Base-by-base conservation (phyloP, 2,329 filamentous ascomycete genomes). In the Cladosporium halotolerans region DNA sequence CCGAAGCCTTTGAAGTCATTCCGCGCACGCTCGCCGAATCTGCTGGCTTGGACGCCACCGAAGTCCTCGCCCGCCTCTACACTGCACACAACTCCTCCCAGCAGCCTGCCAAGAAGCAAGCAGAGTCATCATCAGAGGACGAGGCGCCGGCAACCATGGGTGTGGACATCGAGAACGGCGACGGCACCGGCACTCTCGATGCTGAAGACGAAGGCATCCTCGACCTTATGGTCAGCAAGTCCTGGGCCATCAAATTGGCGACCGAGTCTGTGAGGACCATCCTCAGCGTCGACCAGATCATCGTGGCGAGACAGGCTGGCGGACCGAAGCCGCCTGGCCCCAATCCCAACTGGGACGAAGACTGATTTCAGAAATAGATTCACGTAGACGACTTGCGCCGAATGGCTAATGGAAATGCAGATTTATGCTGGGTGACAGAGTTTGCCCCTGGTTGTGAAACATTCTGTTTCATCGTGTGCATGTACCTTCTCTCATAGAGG, bases 211-310 rank as follows among this genome's bases (percentile, higher is more conserved):
- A 91, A 65, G 89, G 89, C 49, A 96, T 99, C 62, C 79, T 99
- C 52, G 95, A 99, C 69, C 79, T 99, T 41, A 80, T 97, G 74
- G 83, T 91, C 57, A 84, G 87, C 60, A 99, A 99, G 81, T 85
- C 84, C 68, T 97, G 91, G 92, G 93, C 93, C 44, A 96, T 99
- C 72, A 93, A 93, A 76, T 79, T 99, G 60, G 95, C 93, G 36
- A 96, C 92, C 19, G 93, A 99, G 74, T 86, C 93, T 39, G 92
- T 90, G 50, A 82, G 93, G 65, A 99, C 93, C 45, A 87, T 99
- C 31, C 77, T 99, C 60, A 95, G 90, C 45, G 93, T 99, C 38
- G 93, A 99, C 73, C 95, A 99, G 76, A 99, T 99, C 68, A 99
- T 99, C 69, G 93, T 99, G 54, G 91, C 95, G 58, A 84, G 92